These are phyloP conservation scores for Morella rubra DNA, from an alignment of 306 rosid genomes.

Conservation along the genomic window DNA sequence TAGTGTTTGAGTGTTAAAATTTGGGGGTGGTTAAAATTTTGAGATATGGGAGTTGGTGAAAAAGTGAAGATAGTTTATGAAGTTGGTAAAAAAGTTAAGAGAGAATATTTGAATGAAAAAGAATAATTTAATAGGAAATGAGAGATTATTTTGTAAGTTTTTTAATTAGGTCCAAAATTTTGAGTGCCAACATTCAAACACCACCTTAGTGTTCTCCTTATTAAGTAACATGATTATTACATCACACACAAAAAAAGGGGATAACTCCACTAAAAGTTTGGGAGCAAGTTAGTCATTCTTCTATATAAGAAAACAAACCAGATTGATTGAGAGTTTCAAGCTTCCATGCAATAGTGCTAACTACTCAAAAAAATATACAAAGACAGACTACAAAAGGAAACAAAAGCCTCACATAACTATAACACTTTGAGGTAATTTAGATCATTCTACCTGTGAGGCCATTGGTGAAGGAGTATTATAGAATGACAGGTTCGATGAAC, in stretches of 20 bases:
- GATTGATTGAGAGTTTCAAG: neutral
- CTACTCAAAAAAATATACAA: neutral
- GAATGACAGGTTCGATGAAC: slow-evolving; percentile 63
- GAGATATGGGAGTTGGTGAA: too few relatives aligned
- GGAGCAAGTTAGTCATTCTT: neutral
- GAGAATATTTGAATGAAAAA: too few relatives aligned
- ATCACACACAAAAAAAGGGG: neutral
- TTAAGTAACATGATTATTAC: too few relatives aligned
- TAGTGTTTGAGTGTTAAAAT: too few relatives aligned
- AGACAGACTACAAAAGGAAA: neutral
- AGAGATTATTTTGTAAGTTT: too few relatives aligned
- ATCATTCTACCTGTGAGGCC: slow-evolving; percentile 61
- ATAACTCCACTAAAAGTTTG: neutral
- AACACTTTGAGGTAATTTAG: slow-evolving; percentile 21
- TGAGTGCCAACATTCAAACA: too few relatives aligned
- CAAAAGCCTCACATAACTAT: neutral
- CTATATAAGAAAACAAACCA: neutral
- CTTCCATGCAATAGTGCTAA: neutral
- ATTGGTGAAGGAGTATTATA: slow-evolving; percentile 93
- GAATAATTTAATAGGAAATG: too few relatives aligned
- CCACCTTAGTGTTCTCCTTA: too few relatives aligned
- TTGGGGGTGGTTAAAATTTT: too few relatives aligned
- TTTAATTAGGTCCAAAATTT: too few relatives aligned
- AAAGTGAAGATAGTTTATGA: too few relatives aligned
- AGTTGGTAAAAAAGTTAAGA: too few relatives aligned